phyloP scores from a whole-genome alignment of 768 basidiomycete species.

The Hygrocybe punicea region DNA sequence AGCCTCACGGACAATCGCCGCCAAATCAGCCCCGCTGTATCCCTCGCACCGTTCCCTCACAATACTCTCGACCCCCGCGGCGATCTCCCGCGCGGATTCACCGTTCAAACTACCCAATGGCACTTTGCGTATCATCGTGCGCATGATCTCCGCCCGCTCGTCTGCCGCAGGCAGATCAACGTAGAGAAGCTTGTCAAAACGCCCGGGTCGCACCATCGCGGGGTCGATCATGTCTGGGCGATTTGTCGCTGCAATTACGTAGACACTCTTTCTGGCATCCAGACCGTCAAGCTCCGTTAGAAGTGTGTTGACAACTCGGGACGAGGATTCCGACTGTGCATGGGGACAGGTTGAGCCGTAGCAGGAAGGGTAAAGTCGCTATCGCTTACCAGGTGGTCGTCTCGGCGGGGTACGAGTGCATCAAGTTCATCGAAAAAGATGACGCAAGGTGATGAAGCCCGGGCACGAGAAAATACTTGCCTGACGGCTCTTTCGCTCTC shows the following conservation, averaged over 20 bases:
- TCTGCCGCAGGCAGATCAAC: constrained; percentile 75
- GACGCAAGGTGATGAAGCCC: constrained; percentile 91
- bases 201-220: constrained; percentile 95
- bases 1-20: constrained; percentile 83
- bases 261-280: constrained; percentile 79
- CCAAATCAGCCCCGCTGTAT: constrained; percentile 89
- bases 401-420: constrained; percentile 84
- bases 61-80: constrained; percentile 40
- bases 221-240: constrained; percentile 97
- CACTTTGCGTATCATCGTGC: constrained; percentile 68
- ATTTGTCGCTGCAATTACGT: constrained; percentile 93
- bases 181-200: constrained; percentile 90
- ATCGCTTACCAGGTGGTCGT: constrained; percentile 76
- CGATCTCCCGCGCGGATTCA: constrained; percentile 18
- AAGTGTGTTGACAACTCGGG: constrained; percentile 90
- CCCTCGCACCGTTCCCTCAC: constrained; percentile 70
- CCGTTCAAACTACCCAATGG: constrained; percentile 47
- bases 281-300: constrained; percentile 93
- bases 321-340: constrained; percentile 82
- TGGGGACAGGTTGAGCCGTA: background rate
- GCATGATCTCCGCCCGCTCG: constrained; percentile 82
- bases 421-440: constrained; percentile 96
- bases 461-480: constrained; percentile 90
- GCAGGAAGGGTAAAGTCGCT: background rate
- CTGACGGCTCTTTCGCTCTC: constrained; percentile 95